Percentiles rank a stretch among this genome's conserved stretches.
phyloP scores from a whole-genome alignment of 2,329 filamentous ascomycete species.

The Aspergillus sp. region DNA sequence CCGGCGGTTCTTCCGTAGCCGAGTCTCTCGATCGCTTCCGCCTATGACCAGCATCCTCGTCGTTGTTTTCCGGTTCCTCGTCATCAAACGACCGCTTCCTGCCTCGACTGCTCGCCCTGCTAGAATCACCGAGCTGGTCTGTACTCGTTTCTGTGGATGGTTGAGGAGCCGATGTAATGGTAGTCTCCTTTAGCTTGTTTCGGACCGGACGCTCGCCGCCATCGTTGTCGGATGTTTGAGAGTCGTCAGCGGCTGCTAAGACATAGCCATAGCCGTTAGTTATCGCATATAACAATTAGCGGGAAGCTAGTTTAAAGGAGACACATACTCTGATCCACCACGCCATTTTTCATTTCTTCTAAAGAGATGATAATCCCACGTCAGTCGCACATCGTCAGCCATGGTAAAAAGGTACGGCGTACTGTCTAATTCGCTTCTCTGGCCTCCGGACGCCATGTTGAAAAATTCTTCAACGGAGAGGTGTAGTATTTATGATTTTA shows the following conservation, averaged over 20 bases:
- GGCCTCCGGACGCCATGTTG: conserved; percentile 19
- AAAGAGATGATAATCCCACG: background rate
- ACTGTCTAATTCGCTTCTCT: conserved; percentile 15
- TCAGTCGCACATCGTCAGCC: background rate
- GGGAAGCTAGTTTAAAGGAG: background rate
- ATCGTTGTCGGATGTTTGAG: conserved; percentile 39
- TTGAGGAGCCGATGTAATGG: conserved; percentile 48
- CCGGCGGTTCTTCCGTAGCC: conserved; percentile 30
- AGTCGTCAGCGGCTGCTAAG: conserved; percentile 25
- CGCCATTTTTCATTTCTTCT: conserved; percentile 14
- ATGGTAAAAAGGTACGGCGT: background rate
- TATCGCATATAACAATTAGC: background rate
- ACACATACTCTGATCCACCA: conserved; percentile 17
- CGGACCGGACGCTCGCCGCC: conserved; percentile 58
- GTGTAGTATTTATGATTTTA: background rate
- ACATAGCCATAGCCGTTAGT: background rate
- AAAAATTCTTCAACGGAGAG: background rate
- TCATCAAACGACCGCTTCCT: conserved; percentile 40
- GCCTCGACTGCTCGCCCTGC: conserved; percentile 25
- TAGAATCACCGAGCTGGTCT: conserved; percentile 15
- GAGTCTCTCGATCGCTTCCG: conserved; percentile 47
- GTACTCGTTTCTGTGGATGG: conserved; percentile 6
- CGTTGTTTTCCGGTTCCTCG: conserved; percentile 27
- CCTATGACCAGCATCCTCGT: conserved; percentile 31
- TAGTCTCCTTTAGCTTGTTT: conserved; percentile 62